phyloP scores from a whole-genome alignment of 1,284 basidiomycete genomes.

The Cryptococcus sp. region DNA sequence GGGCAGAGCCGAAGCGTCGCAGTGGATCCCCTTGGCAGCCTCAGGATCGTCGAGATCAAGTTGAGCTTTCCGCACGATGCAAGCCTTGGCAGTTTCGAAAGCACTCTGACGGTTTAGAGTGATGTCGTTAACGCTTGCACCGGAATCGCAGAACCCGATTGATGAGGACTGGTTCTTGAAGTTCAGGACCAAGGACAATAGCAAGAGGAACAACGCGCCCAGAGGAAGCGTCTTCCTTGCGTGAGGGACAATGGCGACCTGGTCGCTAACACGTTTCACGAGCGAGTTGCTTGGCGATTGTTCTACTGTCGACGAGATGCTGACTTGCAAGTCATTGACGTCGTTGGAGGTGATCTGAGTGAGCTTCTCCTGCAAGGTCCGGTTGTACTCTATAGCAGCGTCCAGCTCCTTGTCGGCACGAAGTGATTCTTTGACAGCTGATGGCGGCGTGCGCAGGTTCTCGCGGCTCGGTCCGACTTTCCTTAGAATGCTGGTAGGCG shows the following conservation, averaged over 20 bases:
- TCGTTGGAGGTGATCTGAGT: slow-evolving; percentile 22
- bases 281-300: slow-evolving; percentile 12
- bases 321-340: slow-evolving; percentile 7
- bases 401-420: slow-evolving; percentile 22
- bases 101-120: slow-evolving; percentile 51
- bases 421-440: slow-evolving; percentile 30
- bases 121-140: slow-evolving; percentile 63
- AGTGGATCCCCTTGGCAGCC: slow-evolving; percentile 22
- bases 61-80: slow-evolving; percentile 54
- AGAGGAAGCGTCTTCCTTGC: slow-evolving; percentile 49
- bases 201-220: slow-evolving; percentile 55
- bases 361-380: slow-evolving; percentile 34
- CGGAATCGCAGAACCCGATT: slow-evolving; percentile 81
- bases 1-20: slow-evolving; percentile 56
- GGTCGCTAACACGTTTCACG: slow-evolving; percentile 15
- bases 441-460: slow-evolving; percentile 37
- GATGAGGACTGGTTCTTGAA: slow-evolving; percentile 62
- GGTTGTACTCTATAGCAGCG: slow-evolving; percentile 37
- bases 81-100: slow-evolving; percentile 60
- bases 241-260: slow-evolving; percentile 16
- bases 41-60: slow-evolving; percentile 27
- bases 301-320: slow-evolving; percentile 7
- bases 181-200: slow-evolving; percentile 54
- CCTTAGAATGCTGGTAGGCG: slow-evolving; percentile 31
- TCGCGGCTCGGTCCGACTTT: slow-evolving; percentile 39